Conservation (phyloP, 768 basidiomycete genomes). For the Ramaria sp. region DNA sequence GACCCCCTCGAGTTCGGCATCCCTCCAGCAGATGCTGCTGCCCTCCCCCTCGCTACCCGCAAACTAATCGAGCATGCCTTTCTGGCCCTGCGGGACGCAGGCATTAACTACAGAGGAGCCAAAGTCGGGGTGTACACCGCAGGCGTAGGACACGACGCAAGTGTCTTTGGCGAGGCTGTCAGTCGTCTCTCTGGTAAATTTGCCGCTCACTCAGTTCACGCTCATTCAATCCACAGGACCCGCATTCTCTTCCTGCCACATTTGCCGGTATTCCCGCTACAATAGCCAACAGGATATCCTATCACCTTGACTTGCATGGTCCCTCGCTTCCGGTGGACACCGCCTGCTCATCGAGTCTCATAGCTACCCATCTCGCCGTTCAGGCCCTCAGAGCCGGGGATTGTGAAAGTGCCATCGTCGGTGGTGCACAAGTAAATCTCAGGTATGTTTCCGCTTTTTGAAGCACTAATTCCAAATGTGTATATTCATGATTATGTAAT, state of each 20-base stretch:
- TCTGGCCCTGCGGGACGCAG: conserved; percentile 13
- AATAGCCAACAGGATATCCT: conserved; percentile 32
- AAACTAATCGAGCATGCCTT: conserved; percentile 23
- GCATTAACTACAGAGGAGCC: conserved; percentile 14
- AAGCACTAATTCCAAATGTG: no score
- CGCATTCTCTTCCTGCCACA: conserved; percentile 15
- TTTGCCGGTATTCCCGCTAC: conserved; percentile 25
- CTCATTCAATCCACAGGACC: not conserved
- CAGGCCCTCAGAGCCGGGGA: conserved; percentile 34
- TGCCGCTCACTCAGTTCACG: not conserved
- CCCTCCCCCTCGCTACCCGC: conserved; percentile 23
- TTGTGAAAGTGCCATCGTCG: conserved; percentile 38
- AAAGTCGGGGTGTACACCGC: conserved; percentile 12
- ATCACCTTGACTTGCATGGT: conserved; percentile 29
- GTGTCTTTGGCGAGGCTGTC: conserved; percentile 5
- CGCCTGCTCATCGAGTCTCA: conserved; percentile 40
- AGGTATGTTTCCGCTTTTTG: conserved; percentile 18
- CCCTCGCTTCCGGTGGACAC: conserved; percentile 42
- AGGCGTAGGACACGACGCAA: conserved; percentile 2
- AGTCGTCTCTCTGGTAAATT: not conserved
- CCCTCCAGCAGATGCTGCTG: conserved; percentile 20
- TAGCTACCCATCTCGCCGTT: conserved; percentile 38
- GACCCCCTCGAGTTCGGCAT: conserved; percentile 26
- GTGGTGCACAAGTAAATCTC: conserved; percentile 32
- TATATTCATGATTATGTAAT: no score